Conservation (phyloP, 345 rosid genomes). For the Populus alba region DNA sequence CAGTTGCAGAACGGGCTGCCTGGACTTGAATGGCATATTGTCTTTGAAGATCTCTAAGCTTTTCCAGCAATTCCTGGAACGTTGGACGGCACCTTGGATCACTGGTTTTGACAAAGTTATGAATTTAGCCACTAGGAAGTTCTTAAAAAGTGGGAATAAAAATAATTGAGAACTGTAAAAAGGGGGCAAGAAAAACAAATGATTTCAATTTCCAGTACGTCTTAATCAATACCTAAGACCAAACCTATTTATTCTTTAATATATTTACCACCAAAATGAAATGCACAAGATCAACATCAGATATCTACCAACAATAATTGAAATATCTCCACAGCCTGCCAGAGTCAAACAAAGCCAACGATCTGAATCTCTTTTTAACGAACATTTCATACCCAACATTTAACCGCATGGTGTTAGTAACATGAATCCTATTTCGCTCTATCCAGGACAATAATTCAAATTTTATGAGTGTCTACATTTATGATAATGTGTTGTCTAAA, state of each 20-base stretch:
- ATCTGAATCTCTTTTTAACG: neutral
- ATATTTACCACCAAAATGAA: neutral
- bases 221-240: constrained; percentile 9
- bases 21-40: constrained; percentile 57
- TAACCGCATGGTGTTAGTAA: neutral
- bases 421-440: neutral
- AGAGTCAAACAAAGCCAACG: constrained; percentile 6
- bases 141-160: neutral
- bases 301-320: neutral
- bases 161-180: neutral
- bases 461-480: neutral
- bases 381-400: neutral
- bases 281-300: neutral
- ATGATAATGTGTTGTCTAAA: neutral
- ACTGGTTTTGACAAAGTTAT: constrained; percentile 38
- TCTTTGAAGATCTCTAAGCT: constrained; percentile 74
- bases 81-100: constrained; percentile 73
- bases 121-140: constrained; percentile 3
- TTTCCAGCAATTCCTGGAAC: constrained; percentile 85
- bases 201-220: neutral
- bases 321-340: neutral
- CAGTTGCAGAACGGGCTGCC: constrained; percentile 55
- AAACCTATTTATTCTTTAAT: neutral
- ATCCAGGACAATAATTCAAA: neutral
- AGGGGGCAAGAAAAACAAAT: neutral